These are phyloP conservation scores for Acer saccharum DNA, from an alignment of 345 rosid species.

Conservation along the genomic window DNA sequence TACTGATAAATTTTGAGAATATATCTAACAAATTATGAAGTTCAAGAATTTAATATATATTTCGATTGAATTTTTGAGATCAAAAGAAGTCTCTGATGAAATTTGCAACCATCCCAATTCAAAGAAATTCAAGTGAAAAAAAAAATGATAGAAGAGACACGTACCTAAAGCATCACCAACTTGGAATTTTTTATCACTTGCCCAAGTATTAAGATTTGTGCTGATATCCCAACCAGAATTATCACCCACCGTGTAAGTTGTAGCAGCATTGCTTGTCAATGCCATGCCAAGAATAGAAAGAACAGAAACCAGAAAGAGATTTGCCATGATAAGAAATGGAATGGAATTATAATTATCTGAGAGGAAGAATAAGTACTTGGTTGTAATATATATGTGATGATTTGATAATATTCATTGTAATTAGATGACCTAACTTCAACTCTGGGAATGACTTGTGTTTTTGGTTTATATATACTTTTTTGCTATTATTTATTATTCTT, in stretches of 20 bases:
- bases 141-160: constrained; percentile 24
- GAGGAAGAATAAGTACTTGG: background rate
- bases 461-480: background rate
- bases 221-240: constrained; percentile 93
- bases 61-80: too few relatives aligned
- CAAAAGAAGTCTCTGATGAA: background rate
- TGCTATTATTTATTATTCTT: background rate
- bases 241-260: constrained; percentile 80
- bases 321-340: constrained; percentile 31
- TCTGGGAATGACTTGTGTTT: constrained; percentile 11
- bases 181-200: constrained; percentile 55
- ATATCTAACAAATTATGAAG: too few relatives aligned
- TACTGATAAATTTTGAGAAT: too few relatives aligned
- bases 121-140: background rate
- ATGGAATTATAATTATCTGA: background rate
- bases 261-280: constrained; percentile 42
- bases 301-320: constrained; percentile 33
- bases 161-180: constrained; percentile 79
- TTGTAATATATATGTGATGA: constrained; percentile 7
- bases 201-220: constrained; percentile 76
- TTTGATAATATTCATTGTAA: constrained; percentile 13
- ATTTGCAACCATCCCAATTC: background rate
- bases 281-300: constrained; percentile 29
- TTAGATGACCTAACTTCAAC: constrained; percentile 48
- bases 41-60: background rate